A percentile compares a stretch with the other conserved stretches of the same genome.
These are phyloP conservation scores for Botrytis tulipae DNA, from an alignment of 2,329 filamentous ascomycete genomes.

Conservation along the genomic window DNA sequence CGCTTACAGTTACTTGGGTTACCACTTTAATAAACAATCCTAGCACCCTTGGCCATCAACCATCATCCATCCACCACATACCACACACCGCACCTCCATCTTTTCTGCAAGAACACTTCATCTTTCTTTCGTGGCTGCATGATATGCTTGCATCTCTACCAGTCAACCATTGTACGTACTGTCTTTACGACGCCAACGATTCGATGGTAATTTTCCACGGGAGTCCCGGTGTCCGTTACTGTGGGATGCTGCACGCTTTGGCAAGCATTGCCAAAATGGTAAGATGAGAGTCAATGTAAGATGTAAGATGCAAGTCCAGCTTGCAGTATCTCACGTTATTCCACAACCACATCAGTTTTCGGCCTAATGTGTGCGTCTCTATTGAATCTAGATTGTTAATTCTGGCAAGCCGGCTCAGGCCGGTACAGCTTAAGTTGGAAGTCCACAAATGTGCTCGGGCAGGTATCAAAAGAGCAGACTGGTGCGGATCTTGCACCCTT, in stretches of 20 bases:
- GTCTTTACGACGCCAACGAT: background rate
- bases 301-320: constrained; percentile 3
- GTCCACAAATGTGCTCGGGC: background rate
- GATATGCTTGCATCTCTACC: background rate
- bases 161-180: background rate
- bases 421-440: background rate
- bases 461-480: background rate
- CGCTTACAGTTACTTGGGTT: too few species aligned
- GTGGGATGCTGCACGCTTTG: background rate
- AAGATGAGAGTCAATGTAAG: constrained; percentile 1
- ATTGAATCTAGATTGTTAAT: background rate
- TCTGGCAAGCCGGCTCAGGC: background rate
- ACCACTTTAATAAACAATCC: background rate
- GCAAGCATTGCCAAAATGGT: background rate
- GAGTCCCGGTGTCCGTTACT: background rate
- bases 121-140: constrained; percentile 9
- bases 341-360: too few species aligned
- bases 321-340: constrained; percentile 1
- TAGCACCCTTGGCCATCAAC: background rate
- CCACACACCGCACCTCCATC: constrained; percentile 10
- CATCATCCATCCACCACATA: background rate
- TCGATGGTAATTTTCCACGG: background rate
- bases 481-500: background rate
- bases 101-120: constrained; percentile 20
- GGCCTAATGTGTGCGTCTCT: background rate